Evolutionary conservation across 495 filamentous ascomycete genomes (phyloP).

Genomic region (Penicillium taxi): DNA sequence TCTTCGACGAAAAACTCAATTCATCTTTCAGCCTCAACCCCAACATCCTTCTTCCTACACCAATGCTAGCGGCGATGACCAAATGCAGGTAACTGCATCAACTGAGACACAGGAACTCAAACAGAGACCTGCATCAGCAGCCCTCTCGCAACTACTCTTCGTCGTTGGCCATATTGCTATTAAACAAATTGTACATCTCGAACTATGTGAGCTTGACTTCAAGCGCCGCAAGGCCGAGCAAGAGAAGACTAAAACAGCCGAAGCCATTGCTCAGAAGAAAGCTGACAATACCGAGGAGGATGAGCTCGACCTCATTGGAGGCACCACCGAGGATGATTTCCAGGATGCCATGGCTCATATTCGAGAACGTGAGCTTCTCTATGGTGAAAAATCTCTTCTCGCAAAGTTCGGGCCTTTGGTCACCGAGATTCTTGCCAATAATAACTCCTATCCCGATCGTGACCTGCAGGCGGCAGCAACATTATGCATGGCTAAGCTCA

Average conservation of each 20-base stretch:
- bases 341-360: slow-evolving; percentile 93
- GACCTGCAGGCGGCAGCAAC: slow-evolving; percentile 88
- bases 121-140: slow-evolving; percentile 48
- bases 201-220: slow-evolving; percentile 93
- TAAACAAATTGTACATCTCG: slow-evolving; percentile 99
- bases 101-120: slow-evolving; percentile 22
- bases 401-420: slow-evolving; percentile 86
- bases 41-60: slow-evolving; percentile 24
- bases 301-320: slow-evolving; percentile 92
- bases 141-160: slow-evolving; percentile 85
- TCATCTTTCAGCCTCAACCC: slow-evolving; percentile 56
- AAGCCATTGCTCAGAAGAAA: slow-evolving; percentile 35
- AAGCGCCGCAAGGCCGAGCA: slow-evolving; percentile 92
- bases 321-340: slow-evolving; percentile 97
- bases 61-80: slow-evolving; percentile 29
- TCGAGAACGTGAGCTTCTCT: slow-evolving; percentile 87
- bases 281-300: slow-evolving; percentile 50
- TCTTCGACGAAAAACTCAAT: slow-evolving; percentile 74
- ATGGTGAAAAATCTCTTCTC: slow-evolving; percentile 75
- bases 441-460: slow-evolving; percentile 77
- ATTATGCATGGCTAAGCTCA: slow-evolving; percentile 94
- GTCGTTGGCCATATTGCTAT: slow-evolving; percentile 94
- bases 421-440: slow-evolving; percentile 88
- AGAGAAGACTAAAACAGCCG: slow-evolving; percentile 68
- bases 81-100: slow-evolving; percentile 42